These are phyloP conservation scores for Biscutella auriculata DNA, from an alignment of 441 rosid species.

Conservation along the genomic window DNA sequence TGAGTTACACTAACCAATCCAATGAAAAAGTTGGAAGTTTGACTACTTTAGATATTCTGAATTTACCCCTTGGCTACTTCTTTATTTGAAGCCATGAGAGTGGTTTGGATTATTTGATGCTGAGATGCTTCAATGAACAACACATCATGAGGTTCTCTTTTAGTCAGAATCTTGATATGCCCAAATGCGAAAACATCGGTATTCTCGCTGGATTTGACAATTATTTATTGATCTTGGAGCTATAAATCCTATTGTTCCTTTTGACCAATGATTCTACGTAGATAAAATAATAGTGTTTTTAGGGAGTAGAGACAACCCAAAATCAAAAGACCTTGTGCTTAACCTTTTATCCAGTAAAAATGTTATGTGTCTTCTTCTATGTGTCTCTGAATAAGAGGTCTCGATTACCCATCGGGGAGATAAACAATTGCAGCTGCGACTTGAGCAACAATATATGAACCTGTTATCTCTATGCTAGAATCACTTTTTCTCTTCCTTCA, in stretches of 20 bases:
- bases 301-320: background rate
- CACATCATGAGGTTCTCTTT: background rate
- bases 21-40: too few species aligned
- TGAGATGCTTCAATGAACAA: conserved; percentile 6
- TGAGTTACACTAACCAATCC: too few species aligned
- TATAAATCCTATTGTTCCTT: conserved; percentile 8
- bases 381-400: conserved; percentile 15
- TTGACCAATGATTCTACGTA: background rate
- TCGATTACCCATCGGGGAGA: background rate
- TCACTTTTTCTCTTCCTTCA: background rate
- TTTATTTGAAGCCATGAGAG: too few species aligned
- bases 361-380: background rate
- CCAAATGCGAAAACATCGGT: conserved; percentile 10
- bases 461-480: background rate
- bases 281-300: background rate
- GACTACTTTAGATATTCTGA: too few species aligned
- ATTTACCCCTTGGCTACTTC: too few species aligned
- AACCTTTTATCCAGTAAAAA: background rate
- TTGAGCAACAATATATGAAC: background rate
- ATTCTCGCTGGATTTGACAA: background rate
- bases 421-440: conserved; percentile 1
- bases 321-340: conserved; percentile 1
- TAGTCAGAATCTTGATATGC: background rate
- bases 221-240: conserved; percentile 2
- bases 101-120: background rate